These are phyloP conservation scores for Penicillium robsamsonii DNA, from an alignment of 495 filamentous ascomycete genomes.

Conservation along the genomic window DNA sequence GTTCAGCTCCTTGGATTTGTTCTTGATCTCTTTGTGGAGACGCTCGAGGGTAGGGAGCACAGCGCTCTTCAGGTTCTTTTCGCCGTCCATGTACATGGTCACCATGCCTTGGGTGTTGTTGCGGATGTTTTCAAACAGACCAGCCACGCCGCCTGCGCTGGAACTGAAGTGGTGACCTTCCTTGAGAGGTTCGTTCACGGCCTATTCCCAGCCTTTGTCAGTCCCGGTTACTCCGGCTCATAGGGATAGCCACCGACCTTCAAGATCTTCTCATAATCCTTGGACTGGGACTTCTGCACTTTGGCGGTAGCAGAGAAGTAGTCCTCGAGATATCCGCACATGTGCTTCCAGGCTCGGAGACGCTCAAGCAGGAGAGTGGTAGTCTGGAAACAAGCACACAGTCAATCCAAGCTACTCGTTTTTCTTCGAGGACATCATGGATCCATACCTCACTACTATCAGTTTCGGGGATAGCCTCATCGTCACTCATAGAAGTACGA, in stretches of 20 bases:
- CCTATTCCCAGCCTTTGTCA: conserved; percentile 44
- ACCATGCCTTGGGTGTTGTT: conserved; percentile 87
- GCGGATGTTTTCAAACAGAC: conserved; percentile 89
- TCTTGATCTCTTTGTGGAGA: conserved; percentile 93
- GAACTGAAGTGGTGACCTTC: conserved; percentile 92
- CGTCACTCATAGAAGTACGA: conserved; percentile 45
- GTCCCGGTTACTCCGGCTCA: not conserved
- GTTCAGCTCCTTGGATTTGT: conserved; percentile 83
- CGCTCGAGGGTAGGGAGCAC: conserved; percentile 86
- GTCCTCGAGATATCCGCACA: conserved; percentile 83
- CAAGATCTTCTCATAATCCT: conserved; percentile 92
- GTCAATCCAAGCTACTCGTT: conserved; percentile 6
- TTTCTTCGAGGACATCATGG: not conserved
- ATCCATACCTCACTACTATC: conserved; percentile 72
- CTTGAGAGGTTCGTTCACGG: conserved; percentile 77
- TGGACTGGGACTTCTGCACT: conserved; percentile 75
- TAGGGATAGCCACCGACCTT: conserved; percentile 56
- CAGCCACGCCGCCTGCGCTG: conserved; percentile 75
- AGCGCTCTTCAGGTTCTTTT: conserved; percentile 77
- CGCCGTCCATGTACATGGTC: conserved; percentile 82
- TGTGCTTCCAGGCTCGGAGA: conserved; percentile 92
- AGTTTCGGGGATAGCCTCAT: conserved; percentile 70
- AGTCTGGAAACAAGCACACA: conserved; percentile 46
- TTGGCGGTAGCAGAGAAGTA: conserved; percentile 83
- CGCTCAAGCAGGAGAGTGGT: conserved; percentile 78